Evolutionary conservation across 257 asterid species (phyloP), one percentile per base, ranked within the genome.

Genomic region (Lantana camara): DNA sequence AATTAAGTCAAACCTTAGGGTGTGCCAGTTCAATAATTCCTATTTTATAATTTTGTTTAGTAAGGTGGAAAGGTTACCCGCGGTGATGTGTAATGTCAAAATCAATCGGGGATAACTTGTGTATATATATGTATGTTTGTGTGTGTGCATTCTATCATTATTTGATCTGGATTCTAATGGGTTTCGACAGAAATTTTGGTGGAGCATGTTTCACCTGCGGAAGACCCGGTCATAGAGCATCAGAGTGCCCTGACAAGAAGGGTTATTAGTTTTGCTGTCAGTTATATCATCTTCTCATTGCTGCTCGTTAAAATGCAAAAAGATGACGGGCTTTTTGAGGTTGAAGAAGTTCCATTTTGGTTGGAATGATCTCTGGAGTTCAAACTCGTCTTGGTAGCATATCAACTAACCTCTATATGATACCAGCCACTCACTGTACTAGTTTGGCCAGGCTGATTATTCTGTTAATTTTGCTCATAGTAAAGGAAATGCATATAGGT

Each of bases 201-300:
- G 97, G 96, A 9, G 85, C 96, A 9, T 92, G 98, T 69, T 92
- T 89, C 92, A 83, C 71, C 72, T 92, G 98, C 38, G 98, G 98
- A n/a, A 73, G 71, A 40, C 44, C 70, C 52, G 98, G 98, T 19
- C 98, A 92, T 70, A 73, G 95, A 58, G 96, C 98, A 55, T 83
- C 95, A 0, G 97, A 92, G 59, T 89, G 98, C 89, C 97, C 98
- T 7, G 77, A 7, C 67, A 89, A 85, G 77, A 79, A 70, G 22
- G 85, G 57, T 13, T 87, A 65, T 49, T 86, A 79, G 70, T 49
- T 20, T 7, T 22, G 48, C 34, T 7, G 48, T 53, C 57, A 14
- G 30, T 51, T 24, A 29, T 30, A 35, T 35, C 40, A 35, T 35
- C 40, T 73, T 65, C 67, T 24, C 44, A 41, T 66, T 17, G 29